Base-by-base conservation (phyloP, 495 filamentous ascomycete species). In the Parathielavia hyrcaniae region DNA sequence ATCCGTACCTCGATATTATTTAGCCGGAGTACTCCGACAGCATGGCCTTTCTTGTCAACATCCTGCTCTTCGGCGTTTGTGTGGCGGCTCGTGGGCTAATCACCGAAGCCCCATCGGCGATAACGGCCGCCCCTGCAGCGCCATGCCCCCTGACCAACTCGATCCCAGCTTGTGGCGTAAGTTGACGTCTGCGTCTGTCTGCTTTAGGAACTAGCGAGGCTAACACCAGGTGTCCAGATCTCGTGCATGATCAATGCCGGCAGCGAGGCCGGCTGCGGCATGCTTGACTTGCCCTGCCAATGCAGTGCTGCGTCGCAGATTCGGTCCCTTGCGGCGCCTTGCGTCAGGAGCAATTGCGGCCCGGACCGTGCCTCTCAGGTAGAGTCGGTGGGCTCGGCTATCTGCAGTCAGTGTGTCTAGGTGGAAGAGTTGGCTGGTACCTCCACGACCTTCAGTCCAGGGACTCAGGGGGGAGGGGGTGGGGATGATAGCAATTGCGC, bases 161-260 rank as follows among this genome's bases (percentile, higher is more conserved):
- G 35, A 58, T 61, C 8, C 59, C 59, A 9, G 13, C 5, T 12
- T 61, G 59, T 41, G 59, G 53, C 52, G 48, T 61, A 48, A 57
- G 53, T 57, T n/a, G n/a, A n/a, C n/a, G n/a, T n/a, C n/a, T n/a
- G n/a, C n/a, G n/a, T n/a, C 13, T 44, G 14, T 22, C 23, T 5
- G 1, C 6, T 16, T 8, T 17, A 10, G 19, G 10, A 0, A n/a
- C 11, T 38, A 1, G 17, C 12, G 39, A 41, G n/a, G 26, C 53
- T 56, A 34, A 36, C 43, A 36, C 1, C 16, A 7, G 5, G 1
- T 2, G 6, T 30, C 35, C 48, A 58, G 56, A 32, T 58, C 6
- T 0, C 13, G 0, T 58, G 56, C 46, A 41, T 58, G 1, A 20
- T 50, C 0, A 30, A 39, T 30, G 56, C 56, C 9, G 49, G 40